Percentiles rank a stretch among this genome's conserved stretches.
phyloP scores from a whole-genome alignment of 2,329 filamentous ascomycete species.

The Alternaria solani region DNA sequence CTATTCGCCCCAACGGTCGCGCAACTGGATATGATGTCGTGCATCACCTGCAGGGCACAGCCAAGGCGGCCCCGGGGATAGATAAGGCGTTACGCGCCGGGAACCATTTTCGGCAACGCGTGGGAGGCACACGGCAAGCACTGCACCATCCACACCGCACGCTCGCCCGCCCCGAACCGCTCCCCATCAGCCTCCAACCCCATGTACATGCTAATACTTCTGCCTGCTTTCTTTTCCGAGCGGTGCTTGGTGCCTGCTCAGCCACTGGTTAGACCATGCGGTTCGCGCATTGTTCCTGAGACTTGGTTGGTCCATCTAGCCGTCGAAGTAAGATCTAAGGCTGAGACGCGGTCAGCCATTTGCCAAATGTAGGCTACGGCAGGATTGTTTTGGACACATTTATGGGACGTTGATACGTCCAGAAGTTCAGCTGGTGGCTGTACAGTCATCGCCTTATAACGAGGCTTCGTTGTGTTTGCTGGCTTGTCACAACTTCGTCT shows the following conservation, averaged over 20 bases:
- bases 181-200: slow-evolving; percentile 13
- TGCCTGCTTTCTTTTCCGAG: slow-evolving; percentile 9
- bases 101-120: slow-evolving; percentile 12
- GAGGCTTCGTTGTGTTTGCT: not conserved
- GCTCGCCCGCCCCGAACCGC: slow-evolving; percentile 3
- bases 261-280: slow-evolving; percentile 2
- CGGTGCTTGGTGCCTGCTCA: slow-evolving; percentile 4
- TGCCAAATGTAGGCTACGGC: slow-evolving; percentile 22
- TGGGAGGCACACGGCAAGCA: slow-evolving; percentile 19
- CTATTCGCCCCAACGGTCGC: not conserved
- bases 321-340: slow-evolving; percentile 18
- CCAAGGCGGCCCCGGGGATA: slow-evolving; percentile 6
- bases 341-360: slow-evolving; percentile 34
- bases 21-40: not conserved
- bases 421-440: slow-evolving; percentile 7
- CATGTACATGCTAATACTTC: not conserved
- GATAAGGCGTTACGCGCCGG: slow-evolving; percentile 6
- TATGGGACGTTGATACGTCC: slow-evolving; percentile 15
- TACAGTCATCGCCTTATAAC: slow-evolving; percentile 11
- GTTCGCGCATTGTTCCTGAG: not conserved
- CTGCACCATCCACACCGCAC: slow-evolving; percentile 4
- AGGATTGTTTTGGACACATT: slow-evolving; percentile 13
- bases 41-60: slow-evolving; percentile 15
- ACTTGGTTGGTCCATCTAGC: slow-evolving; percentile 17
- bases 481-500: not conserved